A percentile compares a stretch with the other conserved stretches of the same genome.
Conservation (phyloP, 495 filamentous ascomycete species). For the Penicillium coprophilum region DNA sequence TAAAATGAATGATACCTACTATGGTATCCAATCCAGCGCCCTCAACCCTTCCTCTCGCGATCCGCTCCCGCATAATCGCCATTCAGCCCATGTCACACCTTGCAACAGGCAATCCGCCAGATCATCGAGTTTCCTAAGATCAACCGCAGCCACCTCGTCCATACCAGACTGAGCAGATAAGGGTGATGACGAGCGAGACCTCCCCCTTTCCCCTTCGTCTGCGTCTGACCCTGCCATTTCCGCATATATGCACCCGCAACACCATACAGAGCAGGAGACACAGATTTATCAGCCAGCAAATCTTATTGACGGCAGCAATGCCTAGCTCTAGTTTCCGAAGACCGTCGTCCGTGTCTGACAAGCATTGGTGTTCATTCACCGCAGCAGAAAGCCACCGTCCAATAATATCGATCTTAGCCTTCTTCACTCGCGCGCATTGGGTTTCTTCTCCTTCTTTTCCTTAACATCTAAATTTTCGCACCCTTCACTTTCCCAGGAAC, state of each 20-base stretch:
- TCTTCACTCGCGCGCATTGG: constrained; percentile 47
- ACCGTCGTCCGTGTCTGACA: neutral
- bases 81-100: constrained; percentile 80
- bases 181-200: neutral
- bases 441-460: constrained; percentile 24
- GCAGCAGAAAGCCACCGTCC: constrained; percentile 48
- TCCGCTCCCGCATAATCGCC: constrained; percentile 63
- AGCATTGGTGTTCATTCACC: neutral
- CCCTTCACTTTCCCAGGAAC: neutral
- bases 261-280: constrained; percentile 35
- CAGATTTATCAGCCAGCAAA: constrained; percentile 31
- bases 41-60: constrained; percentile 36
- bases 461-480: constrained; percentile 7
- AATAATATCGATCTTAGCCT: constrained; percentile 65
- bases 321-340: neutral
- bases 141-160: constrained; percentile 15
- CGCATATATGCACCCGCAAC: constrained; percentile 47
- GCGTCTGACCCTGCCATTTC: constrained; percentile 38
- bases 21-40: constrained; percentile 13
- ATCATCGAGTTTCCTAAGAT: constrained; percentile 77
- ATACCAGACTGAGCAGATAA: neutral
- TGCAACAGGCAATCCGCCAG: constrained; percentile 87
- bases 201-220: constrained; percentile 24
- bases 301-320: constrained; percentile 2
- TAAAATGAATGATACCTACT: neutral